Evolutionary conservation across 2,329 filamentous ascomycete genomes (phyloP).

Genomic region (Sphaerulina musiva): DNA sequence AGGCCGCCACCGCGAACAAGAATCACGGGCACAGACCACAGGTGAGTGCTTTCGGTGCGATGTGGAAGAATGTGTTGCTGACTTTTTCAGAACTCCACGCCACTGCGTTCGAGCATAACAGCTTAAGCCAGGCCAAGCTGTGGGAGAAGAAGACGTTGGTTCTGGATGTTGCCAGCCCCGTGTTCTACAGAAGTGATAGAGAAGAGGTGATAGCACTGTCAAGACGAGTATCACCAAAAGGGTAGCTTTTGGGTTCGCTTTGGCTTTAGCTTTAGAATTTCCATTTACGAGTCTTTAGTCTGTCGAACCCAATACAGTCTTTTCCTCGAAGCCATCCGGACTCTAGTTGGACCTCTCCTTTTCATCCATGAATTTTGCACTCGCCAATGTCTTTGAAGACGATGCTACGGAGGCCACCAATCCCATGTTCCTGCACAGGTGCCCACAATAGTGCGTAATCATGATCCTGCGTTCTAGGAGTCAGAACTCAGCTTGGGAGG

Average conservation of each 20-base stretch:
- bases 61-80: constrained; percentile 3
- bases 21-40: constrained; percentile 24
- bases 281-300: constrained; percentile 5
- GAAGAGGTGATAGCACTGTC: background rate
- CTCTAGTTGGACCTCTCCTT: background rate
- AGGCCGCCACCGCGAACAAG: constrained; percentile 17
- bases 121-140: constrained; percentile 4
- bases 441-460: too few species aligned
- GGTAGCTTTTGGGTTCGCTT: constrained; percentile 4
- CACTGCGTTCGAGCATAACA: constrained; percentile 23
- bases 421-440: too few species aligned
- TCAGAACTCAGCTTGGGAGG: too few species aligned
- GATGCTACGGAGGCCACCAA: background rate
- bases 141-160: background rate
- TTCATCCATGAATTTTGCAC: background rate
- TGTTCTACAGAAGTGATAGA: background rate
- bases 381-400: background rate
- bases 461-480: too few species aligned
- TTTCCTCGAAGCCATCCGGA: background rate
- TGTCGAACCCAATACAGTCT: constrained; percentile 16
- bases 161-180: background rate
- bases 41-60: constrained; percentile 13
- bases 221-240: background rate
- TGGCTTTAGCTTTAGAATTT: background rate
- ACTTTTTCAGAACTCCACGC: constrained; percentile 24